Evolutionary conservation across 2,329 filamentous ascomycete genomes (phyloP), one percentile per base, ranked within the genome.

Genomic region (Sordariomycetes sp.): DNA sequence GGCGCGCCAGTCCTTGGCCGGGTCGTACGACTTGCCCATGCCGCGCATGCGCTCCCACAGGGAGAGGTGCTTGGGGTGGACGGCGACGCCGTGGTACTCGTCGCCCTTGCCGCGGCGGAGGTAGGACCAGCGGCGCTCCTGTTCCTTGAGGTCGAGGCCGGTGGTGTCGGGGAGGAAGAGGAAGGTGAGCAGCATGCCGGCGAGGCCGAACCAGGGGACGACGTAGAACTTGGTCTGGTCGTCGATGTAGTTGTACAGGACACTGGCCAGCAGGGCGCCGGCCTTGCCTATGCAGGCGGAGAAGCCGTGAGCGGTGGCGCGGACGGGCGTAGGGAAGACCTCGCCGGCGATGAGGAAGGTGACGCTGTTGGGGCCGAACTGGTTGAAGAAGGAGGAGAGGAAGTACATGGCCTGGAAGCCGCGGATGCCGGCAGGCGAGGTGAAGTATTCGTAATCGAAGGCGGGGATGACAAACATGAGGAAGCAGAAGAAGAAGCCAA

Each of bases 401-500:
- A 94, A 95, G 72, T 95, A 95, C 86, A 96, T 94, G 54, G 88
- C 79, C 67, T 95, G 88, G 79, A 96, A 96, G n/a, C 72, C 68
- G 51, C 86, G 79, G 56, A 95, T 82, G 48, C 86, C 76, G 6
- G 68, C 66, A 1, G 70, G 64, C 32, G 68, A 68, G 15, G 75
- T 86, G 68, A 87, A 95, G 74, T 92, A 87, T 0, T 84, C 57
- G 66, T 80, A 94, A 53, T 86, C 69, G 72, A 94, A 94, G 30
- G 82, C 88, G 2, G 90, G 90, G 27, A 95, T 74, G 54, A 94
- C 71, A 62, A 96, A 96, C 60, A 93, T 81, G 61, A 95, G 68
- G 69, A 95, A 96, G 62, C 83, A 84, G 70, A 88, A 82, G 50
- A 93, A 55, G 73, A 96, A 96, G 40, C 90, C 90, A 44, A 95